phyloP scores from a whole-genome alignment of 176 grass and related monocot genomes.

The Rhynchospora breviuscula region DNA sequence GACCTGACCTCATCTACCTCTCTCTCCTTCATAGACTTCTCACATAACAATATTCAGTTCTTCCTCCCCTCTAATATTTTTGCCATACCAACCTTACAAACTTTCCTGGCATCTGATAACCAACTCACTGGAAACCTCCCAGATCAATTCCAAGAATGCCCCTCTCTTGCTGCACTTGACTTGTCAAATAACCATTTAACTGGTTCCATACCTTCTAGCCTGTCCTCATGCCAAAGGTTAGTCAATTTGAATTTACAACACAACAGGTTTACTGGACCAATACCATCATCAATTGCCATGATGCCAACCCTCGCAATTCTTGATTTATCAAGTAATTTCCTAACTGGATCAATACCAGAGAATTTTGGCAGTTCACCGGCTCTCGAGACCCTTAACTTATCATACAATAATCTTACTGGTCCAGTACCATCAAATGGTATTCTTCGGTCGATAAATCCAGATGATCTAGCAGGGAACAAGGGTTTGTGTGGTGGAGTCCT shows the following conservation, averaged over 20 bases:
- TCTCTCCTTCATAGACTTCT: conserved; percentile 86
- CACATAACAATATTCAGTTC: conserved; percentile 59
- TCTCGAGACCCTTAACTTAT: conserved; percentile 77
- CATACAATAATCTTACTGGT: conserved; percentile 75
- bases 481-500: conserved; percentile 80
- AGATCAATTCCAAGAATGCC: conserved; percentile 89
- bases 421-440: conserved; percentile 65
- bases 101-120: conserved; percentile 79
- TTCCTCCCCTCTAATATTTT: conserved; percentile 58
- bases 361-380: conserved; percentile 94
- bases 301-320: conserved; percentile 91
- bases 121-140: conserved; percentile 64
- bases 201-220: conserved; percentile 51
- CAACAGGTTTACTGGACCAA: conserved; percentile 58
- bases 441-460: conserved; percentile 73
- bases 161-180: conserved; percentile 61
- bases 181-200: conserved; percentile 68
- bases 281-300: conserved; percentile 56
- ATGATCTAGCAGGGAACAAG: conserved; percentile 67
- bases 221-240: conserved; percentile 69
- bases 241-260: conserved; percentile 65
- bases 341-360: conserved; percentile 66
- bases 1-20: conserved; percentile 57
- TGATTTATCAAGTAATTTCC: conserved; percentile 67
- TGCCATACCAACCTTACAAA: conserved; percentile 58